Base-by-base conservation (phyloP, 164 flowering plant species). In the Dillenia turbinata region DNA sequence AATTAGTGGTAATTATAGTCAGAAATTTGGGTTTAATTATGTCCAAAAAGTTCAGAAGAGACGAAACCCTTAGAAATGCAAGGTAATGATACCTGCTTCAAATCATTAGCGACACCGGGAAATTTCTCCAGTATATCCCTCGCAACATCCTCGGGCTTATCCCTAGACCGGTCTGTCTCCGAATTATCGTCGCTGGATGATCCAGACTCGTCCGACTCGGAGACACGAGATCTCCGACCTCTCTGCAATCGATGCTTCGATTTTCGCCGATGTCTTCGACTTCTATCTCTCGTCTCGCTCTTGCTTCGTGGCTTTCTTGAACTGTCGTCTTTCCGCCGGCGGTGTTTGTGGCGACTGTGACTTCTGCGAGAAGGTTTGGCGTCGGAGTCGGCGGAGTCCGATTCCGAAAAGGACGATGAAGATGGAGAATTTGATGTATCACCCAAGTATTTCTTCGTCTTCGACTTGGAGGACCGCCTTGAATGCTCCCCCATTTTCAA, bases 81-180 rank as follows among this genome's bases (percentile, higher is more conserved):
- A 15, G 17, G 5, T 12, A 50, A 17, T 5, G 17, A 45, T 78
- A 89, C 97, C 93, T 81, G 89, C 49, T 69, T 74, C 72, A 92
- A 68, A 69, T 92, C 96, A 55, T 55, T 66, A 5, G 78, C 83
- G 17, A 82, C 87, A 40, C 64, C 71, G 8, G 94, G 90, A 56
- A 89, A 92, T 60, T 77, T 78, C 56, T 66, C 60, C 60, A 89
- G 56, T 44, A 89, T 54, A 57, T 65, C 59, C 44, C 71, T 69
- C 56, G 81, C 69, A 22, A 85, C 83, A 7, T 48, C 61, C 67
- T 80, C 78, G 0, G 96, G 83, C 9, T 64, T 62, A 9, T 26
- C 60, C 45, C 57, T 46, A 15, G 44, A 24, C 57, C 59, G 48
- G 14, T 56, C 70, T 12, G 40, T 10, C 43, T 66, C 78, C 17